Base-by-base conservation (phyloP, 23 red algal species). In the Gracilaria vermiculophylla region DNA sequence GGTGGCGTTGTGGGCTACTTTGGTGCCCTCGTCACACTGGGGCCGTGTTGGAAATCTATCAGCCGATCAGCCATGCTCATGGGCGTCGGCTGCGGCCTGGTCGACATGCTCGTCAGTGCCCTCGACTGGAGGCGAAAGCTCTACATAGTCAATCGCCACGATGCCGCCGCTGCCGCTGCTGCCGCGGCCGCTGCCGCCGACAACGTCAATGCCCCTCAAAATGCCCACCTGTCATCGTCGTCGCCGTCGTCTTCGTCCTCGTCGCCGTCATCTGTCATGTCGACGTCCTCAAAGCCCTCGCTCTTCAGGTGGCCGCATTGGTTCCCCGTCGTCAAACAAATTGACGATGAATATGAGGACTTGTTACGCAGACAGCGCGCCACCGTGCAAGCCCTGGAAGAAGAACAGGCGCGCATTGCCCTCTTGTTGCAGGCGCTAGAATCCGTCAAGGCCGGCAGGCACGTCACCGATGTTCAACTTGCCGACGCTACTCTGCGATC, bases 291-390 rank as follows among this genome's bases (percentile, higher is more conserved):
- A n/a, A n/a, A n/a, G n/a, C 25, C 21, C 28, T 2, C 54, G 15
- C 53, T 21, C 34, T 43, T 66, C 54, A 82, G 25, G 54, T 64
- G 51, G 51, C 78, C 78, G n/a, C 19, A 52, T 65, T 87, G 83
- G 83, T 36, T 75, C 3, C 78, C 78, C 13, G 78, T 60, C 24
- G 20, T 82, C 53, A 82, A 64, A 32, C 41, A 3, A 0, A 62
- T 74, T 33, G 75, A 90, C 33, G 53, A 53, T 25, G 86, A 90
- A 40, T 90, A 90, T 47, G 72, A 90, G 62, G 72, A 78, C 5
- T 50, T 90, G 73, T 47, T 90, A 9, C 34, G 33, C n/a, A 50
- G 61, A 17, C 71, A 69, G 27, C 42, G 56, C 2, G 74, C 62
- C 27, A 90, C 86, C 32, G 73, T 80, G 32, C 67, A 35, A 23